phyloP scores from a whole-genome alignment of 805 yeast genomes.

The Kazachstania viticola region DNA sequence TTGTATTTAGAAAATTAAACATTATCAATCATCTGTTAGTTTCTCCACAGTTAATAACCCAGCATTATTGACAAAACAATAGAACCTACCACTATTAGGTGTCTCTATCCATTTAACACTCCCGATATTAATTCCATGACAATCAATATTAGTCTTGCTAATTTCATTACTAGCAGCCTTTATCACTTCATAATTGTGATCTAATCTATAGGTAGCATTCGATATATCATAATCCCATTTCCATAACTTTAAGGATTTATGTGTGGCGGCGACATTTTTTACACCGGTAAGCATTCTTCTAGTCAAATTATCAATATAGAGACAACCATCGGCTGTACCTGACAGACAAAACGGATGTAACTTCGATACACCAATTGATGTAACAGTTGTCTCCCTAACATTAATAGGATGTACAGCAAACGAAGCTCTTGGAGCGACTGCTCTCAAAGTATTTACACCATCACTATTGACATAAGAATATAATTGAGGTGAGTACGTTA shows the following conservation, averaged over 20 bases:
- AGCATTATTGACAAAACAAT: conserved; percentile 25
- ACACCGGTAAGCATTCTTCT: conserved; percentile 28
- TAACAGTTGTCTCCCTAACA: conserved; percentile 31
- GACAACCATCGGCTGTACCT: conserved; percentile 41
- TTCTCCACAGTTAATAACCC: conserved; percentile 23
- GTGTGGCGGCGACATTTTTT: conserved; percentile 20
- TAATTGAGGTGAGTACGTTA: conserved; percentile 24
- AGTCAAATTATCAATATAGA: conserved; percentile 31
- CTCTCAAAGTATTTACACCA: conserved; percentile 29
- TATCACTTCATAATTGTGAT: conserved; percentile 28
- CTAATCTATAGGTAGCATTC: conserved; percentile 32
- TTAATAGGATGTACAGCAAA: conserved; percentile 27
- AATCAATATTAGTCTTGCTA: conserved; percentile 29
- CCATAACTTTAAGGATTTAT: conserved; percentile 26
- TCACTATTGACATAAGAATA: conserved; percentile 33
- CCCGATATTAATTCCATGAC: conserved; percentile 40
- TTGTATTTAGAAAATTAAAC: no score
- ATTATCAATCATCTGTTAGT: no score
- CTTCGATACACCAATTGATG: conserved; percentile 30
- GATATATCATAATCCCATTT: conserved; percentile 32
- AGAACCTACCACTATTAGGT: conserved; percentile 33
- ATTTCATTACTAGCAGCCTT: conserved; percentile 21
- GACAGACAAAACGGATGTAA: conserved; percentile 37
- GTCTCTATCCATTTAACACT: conserved; percentile 49
- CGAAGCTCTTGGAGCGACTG: conserved; percentile 28